Base-by-base conservation (phyloP, 1,139 yeast species). In the Meyerozyma sp. region DNA sequence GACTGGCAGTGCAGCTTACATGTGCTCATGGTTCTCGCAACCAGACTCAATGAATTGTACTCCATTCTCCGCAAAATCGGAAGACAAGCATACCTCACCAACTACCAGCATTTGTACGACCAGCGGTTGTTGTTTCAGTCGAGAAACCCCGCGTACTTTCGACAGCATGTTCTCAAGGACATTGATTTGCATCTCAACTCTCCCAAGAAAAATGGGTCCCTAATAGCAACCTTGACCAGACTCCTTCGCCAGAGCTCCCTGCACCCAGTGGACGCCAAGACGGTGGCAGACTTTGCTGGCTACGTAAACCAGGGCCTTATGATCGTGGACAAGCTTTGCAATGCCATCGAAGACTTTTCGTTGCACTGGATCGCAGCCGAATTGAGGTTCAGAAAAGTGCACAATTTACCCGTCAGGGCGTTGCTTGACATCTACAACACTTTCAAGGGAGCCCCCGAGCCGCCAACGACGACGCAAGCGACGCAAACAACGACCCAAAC, bases 221-320 rank as follows among this genome's bases (percentile, higher is more conserved):
- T 81, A 21, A 61, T 79, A 32, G 79, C 83, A 8, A 69, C 71
- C 7, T 63, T 80, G 34, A 66, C 81, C 0, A 66, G 78, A 45
- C 68, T 75, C 32, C 63, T 81, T 2, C 64, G 82, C 39, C 73
- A 73, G 47, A 74, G 72, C 37, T 61, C 79, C 1, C 48, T 48
- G 23, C 65, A 65, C 50, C 68, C 63, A 26, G 61, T 66, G 8
- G 66, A 65, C 42, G 54, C 66, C 3, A 70, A 72, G 41, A 65
- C 58, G 39, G 56, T 75, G 5, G 48, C 56, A 13, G 82, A 77
- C 41, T 65, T 77, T 40, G 57, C 57, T 18, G 69, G 66, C 41
- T 71, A 70, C 44, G 55, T 64, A 3, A 56, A 55, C 42, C 78
- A 43, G 48, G 52, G 60, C 14, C 50, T 54, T 36, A 42, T 49